A percentile compares a stretch with the other conserved stretches of the same genome.
Evolutionary conservation across 768 basidiomycete genomes (phyloP).

Genomic region (Trametes villosa): DNA sequence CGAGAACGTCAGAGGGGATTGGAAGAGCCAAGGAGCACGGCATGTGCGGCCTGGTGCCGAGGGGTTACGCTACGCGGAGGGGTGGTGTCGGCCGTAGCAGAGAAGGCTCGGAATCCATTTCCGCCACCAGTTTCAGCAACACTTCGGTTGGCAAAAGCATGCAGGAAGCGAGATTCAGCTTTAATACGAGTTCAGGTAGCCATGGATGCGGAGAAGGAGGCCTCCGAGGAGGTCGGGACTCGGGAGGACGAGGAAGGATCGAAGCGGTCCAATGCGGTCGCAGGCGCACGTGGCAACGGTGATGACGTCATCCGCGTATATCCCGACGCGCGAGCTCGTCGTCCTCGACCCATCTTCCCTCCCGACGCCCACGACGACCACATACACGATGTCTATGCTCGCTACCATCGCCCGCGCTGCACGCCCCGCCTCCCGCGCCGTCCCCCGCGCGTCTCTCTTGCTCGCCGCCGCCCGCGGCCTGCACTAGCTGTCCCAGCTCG

Average conservation of each 20-base stretch:
- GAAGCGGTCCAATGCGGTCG: neutral
- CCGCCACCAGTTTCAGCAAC: no score
- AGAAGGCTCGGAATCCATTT: no score
- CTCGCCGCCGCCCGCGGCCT: slow-evolving; percentile 45
- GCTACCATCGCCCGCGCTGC: slow-evolving; percentile 25
- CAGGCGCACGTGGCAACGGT: neutral
- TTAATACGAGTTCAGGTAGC: neutral
- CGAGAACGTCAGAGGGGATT: neutral
- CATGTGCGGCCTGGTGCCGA: neutral
- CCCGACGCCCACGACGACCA: slow-evolving; percentile 5
- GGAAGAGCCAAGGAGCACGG: neutral
- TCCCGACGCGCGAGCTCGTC: neutral
- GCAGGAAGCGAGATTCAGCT: neutral
- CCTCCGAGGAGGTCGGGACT: no score
- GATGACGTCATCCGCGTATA: slow-evolving; percentile 9
- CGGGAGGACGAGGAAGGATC: neutral
- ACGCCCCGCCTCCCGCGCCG: slow-evolving; percentile 38
- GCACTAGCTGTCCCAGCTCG: slow-evolving; percentile 80
- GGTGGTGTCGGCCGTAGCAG: neutral
- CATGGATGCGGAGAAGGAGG: neutral
- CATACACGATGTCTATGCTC: slow-evolving; percentile 25
- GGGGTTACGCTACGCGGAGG: neutral
- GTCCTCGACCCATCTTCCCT: neutral
- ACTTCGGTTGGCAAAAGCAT: no score
- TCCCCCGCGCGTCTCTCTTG: slow-evolving; percentile 47